Percentiles rank a stretch among this genome's conserved stretches.
Conservation (phyloP, 345 rosid species). For the Stellera chamaejasme region DNA sequence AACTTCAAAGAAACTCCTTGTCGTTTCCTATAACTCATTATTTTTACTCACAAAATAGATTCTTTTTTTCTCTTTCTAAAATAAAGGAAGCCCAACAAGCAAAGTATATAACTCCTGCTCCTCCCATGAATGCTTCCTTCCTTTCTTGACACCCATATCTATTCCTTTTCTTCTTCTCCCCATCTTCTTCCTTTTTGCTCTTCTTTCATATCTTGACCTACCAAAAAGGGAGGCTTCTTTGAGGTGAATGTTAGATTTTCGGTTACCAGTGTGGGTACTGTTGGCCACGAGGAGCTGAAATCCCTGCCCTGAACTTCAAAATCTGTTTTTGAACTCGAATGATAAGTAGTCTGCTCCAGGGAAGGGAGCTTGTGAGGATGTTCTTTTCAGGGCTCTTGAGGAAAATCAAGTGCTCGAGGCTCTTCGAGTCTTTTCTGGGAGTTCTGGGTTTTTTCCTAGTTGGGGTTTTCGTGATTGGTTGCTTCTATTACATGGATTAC, state of each 20-base stretch:
- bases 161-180: background rate
- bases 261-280: slow-evolving; percentile 9
- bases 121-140: slow-evolving; percentile 37
- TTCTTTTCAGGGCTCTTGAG: slow-evolving; percentile 29
- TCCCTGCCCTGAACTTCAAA: slow-evolving; percentile 19
- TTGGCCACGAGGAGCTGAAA: background rate
- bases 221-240: slow-evolving; percentile 34
- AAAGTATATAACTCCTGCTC: slow-evolving; percentile 1
- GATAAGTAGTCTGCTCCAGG: slow-evolving; percentile 35
- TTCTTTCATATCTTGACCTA: slow-evolving; percentile 16
- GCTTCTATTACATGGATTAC: slow-evolving; percentile 71
- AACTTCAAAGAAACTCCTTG: background rate
- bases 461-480: slow-evolving; percentile 42
- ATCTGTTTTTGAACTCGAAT: slow-evolving; percentile 21
- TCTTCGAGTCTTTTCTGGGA: slow-evolving; percentile 63
- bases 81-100: slow-evolving; percentile 8
- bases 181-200: background rate
- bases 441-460: slow-evolving; percentile 60
- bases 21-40: slow-evolving; percentile 3
- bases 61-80: background rate
- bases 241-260: slow-evolving; percentile 15
- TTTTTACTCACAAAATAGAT: background rate
- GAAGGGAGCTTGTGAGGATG: slow-evolving; percentile 34
- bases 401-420: slow-evolving; percentile 57
- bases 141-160: slow-evolving; percentile 23